phyloP scores from a whole-genome alignment of 495 filamentous ascomycete genomes.

The Cercophora samala region DNA sequence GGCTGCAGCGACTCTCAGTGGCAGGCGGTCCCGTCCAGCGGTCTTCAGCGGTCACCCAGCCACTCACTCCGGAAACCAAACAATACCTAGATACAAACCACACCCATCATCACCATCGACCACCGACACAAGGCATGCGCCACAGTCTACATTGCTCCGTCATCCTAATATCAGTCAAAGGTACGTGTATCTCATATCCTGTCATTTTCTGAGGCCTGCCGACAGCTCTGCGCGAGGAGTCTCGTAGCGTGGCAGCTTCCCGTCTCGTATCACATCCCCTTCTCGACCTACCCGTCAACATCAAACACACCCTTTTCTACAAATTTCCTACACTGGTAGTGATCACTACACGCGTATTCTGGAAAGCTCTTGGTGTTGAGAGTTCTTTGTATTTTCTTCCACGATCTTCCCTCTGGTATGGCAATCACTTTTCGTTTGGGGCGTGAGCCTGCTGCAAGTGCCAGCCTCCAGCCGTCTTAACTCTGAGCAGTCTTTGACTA shows the following conservation, averaged over 20 bases:
- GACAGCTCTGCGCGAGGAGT: neutral
- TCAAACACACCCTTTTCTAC: neutral
- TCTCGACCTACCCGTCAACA: neutral
- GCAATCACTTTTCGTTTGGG: neutral
- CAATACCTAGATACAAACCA: neutral
- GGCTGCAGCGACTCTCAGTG: conserved; percentile 10
- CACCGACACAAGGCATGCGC: neutral
- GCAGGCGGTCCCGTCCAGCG: neutral
- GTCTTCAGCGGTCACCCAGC: conserved; percentile 10
- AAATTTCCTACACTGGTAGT: neutral
- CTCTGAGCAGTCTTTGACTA: neutral
- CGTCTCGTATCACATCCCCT: neutral
- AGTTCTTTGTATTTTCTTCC: neutral
- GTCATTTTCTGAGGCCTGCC: neutral
- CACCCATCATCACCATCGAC: neutral
- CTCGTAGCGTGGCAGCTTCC: neutral
- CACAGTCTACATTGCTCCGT: neutral
- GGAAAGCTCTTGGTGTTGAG: neutral
- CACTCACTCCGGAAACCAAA: conserved; percentile 11
- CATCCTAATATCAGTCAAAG: neutral
- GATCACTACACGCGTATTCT: neutral
- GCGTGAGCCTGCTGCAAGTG: neutral
- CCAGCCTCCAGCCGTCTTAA: neutral
- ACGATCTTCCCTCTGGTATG: neutral
- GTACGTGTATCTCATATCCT: neutral